Conservation (phyloP, 2,329 filamentous ascomycete species). For the Thielaviopsis musarum region DNA sequence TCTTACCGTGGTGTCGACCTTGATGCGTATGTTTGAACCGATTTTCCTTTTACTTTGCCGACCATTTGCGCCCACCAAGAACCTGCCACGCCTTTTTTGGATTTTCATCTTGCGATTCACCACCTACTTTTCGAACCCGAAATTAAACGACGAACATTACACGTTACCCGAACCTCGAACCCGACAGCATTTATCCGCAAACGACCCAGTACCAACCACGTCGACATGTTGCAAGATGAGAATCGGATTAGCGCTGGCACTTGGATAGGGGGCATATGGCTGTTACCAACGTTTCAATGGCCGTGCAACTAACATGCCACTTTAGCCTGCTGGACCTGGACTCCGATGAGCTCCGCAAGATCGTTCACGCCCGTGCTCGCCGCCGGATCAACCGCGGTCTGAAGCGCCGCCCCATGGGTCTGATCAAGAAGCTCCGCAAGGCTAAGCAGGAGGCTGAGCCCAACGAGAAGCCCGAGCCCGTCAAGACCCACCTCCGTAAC, state of each 20-base stretch:
- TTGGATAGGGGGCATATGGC: neutral
- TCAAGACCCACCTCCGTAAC: constrained; percentile 98
- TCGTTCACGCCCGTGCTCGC: constrained; percentile 96
- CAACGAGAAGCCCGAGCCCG: constrained; percentile 98
- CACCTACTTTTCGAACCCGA: neutral
- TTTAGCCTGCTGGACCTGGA: constrained; percentile 91
- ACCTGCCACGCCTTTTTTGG: neutral
- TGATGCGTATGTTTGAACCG: constrained; percentile 63
- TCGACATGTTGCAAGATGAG: neutral
- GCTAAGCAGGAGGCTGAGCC: constrained; percentile 97
- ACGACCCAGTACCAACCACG: neutral
- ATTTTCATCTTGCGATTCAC: neutral
- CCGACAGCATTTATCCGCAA: neutral
- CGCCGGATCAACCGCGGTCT: constrained; percentile 98
- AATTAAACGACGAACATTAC: neutral
- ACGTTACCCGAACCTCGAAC: neutral
- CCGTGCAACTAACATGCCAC: neutral
- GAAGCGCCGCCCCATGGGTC: constrained; percentile 99
- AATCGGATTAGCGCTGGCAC: neutral
- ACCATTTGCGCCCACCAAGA: neutral
- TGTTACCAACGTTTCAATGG: neutral
- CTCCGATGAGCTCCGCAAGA: constrained; percentile 96
- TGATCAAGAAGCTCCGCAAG: constrained; percentile 99
- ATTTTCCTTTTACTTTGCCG: neutral
- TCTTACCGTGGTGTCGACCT: constrained; percentile 99